phyloP scores from a whole-genome alignment of 768 basidiomycete genomes.

The Trametes coccinea region DNA sequence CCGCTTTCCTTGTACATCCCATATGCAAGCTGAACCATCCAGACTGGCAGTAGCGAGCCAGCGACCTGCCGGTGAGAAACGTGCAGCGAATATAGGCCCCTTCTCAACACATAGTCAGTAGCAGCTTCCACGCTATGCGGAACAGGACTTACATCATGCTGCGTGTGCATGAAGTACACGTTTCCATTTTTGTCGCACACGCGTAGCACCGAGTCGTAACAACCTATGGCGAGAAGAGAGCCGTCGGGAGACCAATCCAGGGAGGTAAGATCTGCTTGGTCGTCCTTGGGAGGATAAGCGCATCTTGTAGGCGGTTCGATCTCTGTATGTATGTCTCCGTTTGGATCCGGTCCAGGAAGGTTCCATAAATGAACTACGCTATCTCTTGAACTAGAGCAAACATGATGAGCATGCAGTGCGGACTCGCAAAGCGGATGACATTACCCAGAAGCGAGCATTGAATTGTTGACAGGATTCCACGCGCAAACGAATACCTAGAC shows the following conservation, averaged over 20 bases:
- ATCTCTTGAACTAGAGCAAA: conserved; percentile 61
- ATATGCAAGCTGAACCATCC: conserved; percentile 76
- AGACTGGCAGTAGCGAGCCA: conserved; percentile 78
- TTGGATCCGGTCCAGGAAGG: conserved; percentile 42
- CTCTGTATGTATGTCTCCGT: background rate
- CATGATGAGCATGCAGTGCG: background rate
- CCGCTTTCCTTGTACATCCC: conserved; percentile 67
- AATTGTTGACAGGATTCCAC: conserved; percentile 66
- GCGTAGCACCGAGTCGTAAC: conserved; percentile 72
- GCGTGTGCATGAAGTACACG: conserved; percentile 58
- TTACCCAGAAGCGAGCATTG: conserved; percentile 73
- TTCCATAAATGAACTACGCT: conserved; percentile 75
- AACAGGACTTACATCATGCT: conserved; percentile 57
- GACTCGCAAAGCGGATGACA: background rate
- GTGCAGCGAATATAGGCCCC: conserved; percentile 79
- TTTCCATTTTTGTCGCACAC: conserved; percentile 64
- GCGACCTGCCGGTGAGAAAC: conserved; percentile 72
- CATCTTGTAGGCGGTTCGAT: conserved; percentile 35
- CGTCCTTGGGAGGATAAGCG: conserved; percentile 48
- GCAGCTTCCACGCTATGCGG: background rate
- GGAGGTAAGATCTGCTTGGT: conserved; percentile 67
- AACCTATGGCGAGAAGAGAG: conserved; percentile 72
- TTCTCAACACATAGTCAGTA: conserved; percentile 40
- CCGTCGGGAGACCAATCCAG: conserved; percentile 80
- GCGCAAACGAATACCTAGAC: conserved; percentile 78